Conservation (phyloP, 2,329 filamentous ascomycete genomes). For the Stemphylium lycopersici region DNA sequence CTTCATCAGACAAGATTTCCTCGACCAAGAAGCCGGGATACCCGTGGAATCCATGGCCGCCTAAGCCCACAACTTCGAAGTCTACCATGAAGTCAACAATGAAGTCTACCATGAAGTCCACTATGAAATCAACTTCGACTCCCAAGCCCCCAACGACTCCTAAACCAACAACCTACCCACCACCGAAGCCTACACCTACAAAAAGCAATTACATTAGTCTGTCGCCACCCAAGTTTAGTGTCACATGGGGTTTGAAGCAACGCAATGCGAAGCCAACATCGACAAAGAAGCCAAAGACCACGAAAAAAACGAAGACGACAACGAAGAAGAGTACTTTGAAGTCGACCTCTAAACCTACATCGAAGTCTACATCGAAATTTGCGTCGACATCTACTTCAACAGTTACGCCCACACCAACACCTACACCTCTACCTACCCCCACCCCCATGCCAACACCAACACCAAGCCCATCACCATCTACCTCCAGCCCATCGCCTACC, state of each 20-base stretch:
- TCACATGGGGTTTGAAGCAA: constrained; percentile 20
- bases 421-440: constrained; percentile 10
- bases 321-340: constrained; percentile 6
- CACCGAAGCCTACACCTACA: constrained; percentile 6
- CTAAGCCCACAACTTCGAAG: constrained; percentile 13
- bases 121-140: neutral
- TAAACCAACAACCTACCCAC: constrained; percentile 1
- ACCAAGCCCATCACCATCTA: neutral
- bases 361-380: constrained; percentile 6
- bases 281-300: constrained; percentile 4
- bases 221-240: constrained; percentile 14
- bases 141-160: constrained; percentile 2
- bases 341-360: constrained; percentile 5
- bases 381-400: constrained; percentile 9
- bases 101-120: constrained; percentile 1
- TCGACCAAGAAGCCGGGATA: constrained; percentile 21
- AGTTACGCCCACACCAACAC: constrained; percentile 6
- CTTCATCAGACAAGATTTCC: neutral
- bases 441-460: constrained; percentile 7
- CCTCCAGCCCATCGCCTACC: neutral
- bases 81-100: constrained; percentile 1
- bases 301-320: neutral
- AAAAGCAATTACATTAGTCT: constrained; percentile 14
- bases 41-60: constrained; percentile 16
- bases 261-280: constrained; percentile 10